Base-by-base conservation (phyloP, 371 early-diverging fungal genomes). In the Fennellomyces sp. region DNA sequence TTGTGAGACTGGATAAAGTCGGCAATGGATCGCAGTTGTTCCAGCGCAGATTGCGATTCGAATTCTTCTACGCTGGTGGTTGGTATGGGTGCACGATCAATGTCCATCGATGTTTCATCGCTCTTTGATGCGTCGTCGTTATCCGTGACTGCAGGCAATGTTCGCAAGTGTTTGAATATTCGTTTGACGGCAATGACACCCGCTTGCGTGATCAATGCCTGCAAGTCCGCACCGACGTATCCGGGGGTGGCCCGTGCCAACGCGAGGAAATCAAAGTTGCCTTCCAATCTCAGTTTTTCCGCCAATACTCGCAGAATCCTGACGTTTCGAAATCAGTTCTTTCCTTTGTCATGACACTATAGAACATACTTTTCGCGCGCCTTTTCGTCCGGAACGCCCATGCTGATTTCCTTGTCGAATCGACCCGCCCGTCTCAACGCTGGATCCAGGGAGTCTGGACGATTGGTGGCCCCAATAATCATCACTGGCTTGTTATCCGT, bases 381-480 rank as follows among this genome's bases (percentile, higher is more conserved):
- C 13, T 85, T 82, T 63, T 97, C 94, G 72, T 99, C 99, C 4
- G 99, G 99, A 3, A 99, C 95, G 19, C 94, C 92, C 83, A 99
- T 91, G 64, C 91, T 88, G 48, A 99, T 98, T 78, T 99, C 99
- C 35, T 98, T 73, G 71, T 99, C 99, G 73, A 99, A 99, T 64
- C 99, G 80, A 17, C 99, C 99, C 26, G 97, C 98, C 55, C 99
- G 85, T 42, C 99, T 81, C 38, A 99, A 77, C 13, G 99, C 99
- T 26, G 98, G 90, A 75, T 99, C 99, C 29, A 99, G 75, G 13
- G 97, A 87, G 76, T 99, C 99, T 0, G 99, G 98, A 50, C 99
- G 85, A 69, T 99, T 99, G 5, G 99, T 99, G 7, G 99, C 99
- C 10, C 99, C 99, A 65, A 99, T 93, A 25, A 99, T 92, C 76